Evolutionary conservation across 768 basidiomycete species (phyloP).

Genomic region (Mycena epipterygia): DNA sequence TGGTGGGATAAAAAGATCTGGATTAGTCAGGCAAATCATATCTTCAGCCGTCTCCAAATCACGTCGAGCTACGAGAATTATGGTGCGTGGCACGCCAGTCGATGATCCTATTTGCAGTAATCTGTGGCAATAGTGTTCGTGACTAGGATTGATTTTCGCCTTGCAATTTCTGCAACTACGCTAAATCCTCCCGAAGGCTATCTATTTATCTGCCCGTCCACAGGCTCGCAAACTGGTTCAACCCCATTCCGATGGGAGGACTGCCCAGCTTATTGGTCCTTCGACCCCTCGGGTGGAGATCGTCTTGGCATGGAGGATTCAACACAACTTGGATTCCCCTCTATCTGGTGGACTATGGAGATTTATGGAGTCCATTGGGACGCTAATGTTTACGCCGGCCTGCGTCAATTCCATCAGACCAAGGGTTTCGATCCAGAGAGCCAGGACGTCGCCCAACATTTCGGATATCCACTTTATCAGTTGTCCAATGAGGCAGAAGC

Average conservation of each 20-base stretch:
- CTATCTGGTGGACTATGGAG: neutral
- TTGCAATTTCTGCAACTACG: too few species aligned
- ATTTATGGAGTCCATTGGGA: neutral
- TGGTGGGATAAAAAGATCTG: too few species aligned
- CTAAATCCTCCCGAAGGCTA: neutral
- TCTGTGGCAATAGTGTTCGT: neutral
- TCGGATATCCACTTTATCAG: neutral
- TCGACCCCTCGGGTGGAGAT: neutral
- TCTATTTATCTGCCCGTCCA: neutral
- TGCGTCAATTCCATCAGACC: conserved; percentile 13
- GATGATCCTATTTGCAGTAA: neutral
- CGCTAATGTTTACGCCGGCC: neutral
- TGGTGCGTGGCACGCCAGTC: neutral
- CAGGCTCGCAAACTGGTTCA: neutral
- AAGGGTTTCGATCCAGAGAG: conserved; percentile 23
- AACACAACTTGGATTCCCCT: neutral
- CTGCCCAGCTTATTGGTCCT: neutral
- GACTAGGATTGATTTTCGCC: neutral
- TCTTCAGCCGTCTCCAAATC: too few species aligned
- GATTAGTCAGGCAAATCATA: too few species aligned
- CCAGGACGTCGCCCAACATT: neutral
- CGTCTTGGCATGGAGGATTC: conserved; percentile 9
- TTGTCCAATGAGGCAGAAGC: neutral
- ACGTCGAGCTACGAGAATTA: neutral
- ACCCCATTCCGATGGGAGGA: neutral